Percentiles rank a stretch among this genome's conserved stretches.
Evolutionary conservation across 1,284 basidiomycete genomes (phyloP).

Genomic region (Coniferiporia weirii): DNA sequence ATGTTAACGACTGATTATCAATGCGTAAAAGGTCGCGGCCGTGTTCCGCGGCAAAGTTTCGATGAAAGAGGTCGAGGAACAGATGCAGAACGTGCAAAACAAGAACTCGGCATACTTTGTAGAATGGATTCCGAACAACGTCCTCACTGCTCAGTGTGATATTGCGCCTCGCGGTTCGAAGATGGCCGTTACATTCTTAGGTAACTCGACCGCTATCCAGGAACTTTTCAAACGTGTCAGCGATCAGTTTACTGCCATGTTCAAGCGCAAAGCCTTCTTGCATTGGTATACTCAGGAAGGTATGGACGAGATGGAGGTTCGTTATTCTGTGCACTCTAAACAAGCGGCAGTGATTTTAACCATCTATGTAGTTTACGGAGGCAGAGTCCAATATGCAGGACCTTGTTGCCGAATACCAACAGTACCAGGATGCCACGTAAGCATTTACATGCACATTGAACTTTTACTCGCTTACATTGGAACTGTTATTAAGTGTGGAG

Average conservation of each 20-base stretch:
- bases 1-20: constrained; percentile 30
- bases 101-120: constrained; percentile 98
- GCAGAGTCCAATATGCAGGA: constrained; percentile 97
- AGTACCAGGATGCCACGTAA: constrained; percentile 93
- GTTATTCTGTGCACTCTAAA: constrained; percentile 11
- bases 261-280: constrained; percentile 98
- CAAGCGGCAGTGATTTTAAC: constrained; percentile 17
- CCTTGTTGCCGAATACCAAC: constrained; percentile 90
- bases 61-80: constrained; percentile 99
- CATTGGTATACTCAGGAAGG: constrained; percentile 99
- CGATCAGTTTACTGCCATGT: constrained; percentile 98
- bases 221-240: constrained; percentile 97
- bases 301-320: constrained; percentile 97
- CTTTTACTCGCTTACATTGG: background rate
- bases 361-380: constrained; percentile 70
- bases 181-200: constrained; percentile 96
- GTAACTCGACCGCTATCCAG: constrained; percentile 96
- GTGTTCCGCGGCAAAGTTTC: constrained; percentile 99
- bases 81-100: constrained; percentile 96
- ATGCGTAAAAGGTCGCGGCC: constrained; percentile 67
- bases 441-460: constrained; percentile 27
- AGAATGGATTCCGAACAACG: constrained; percentile 99
- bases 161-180: constrained; percentile 90
- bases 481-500: constrained; percentile 55
- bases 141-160: constrained; percentile 93